These are phyloP conservation scores for Aureobasidium sp. DNA, from an alignment of 2,329 filamentous ascomycete species.

Conservation along the genomic window DNA sequence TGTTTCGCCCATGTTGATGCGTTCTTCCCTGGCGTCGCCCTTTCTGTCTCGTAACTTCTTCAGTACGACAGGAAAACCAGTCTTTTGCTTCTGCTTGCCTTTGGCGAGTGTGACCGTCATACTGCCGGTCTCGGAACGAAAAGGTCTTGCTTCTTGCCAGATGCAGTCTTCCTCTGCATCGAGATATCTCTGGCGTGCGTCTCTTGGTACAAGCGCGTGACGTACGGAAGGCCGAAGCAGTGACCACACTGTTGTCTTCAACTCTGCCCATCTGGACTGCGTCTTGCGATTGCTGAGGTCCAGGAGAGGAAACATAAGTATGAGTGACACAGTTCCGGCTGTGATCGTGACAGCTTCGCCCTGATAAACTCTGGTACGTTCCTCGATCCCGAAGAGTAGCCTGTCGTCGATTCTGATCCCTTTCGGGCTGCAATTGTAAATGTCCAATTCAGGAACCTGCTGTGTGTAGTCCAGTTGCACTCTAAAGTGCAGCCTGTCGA, in stretches of 20 bases:
- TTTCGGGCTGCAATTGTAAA: slow-evolving; percentile 3
- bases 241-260: slow-evolving; percentile 1
- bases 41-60: slow-evolving; percentile 1
- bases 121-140: background rate
- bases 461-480: background rate
- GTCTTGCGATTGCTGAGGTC: background rate
- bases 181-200: slow-evolving; percentile 9
- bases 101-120: slow-evolving; percentile 1
- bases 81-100: slow-evolving; percentile 9
- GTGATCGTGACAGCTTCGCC: background rate
- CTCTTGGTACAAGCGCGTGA: background rate
- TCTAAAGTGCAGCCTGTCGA: slow-evolving; percentile 3
- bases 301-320: background rate
- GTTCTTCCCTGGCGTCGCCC: slow-evolving; percentile 1
- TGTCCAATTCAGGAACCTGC: background rate
- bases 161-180: slow-evolving; percentile 9
- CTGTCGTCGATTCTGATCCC: slow-evolving; percentile 1
- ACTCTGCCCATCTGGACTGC: slow-evolving; percentile 1
- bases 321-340: background rate
- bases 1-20: slow-evolving; percentile 10
- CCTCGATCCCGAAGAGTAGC: background rate
- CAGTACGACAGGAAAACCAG: slow-evolving; percentile 6
- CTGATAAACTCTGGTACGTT: background rate
- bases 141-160: slow-evolving; percentile 1
- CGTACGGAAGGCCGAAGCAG: background rate